phyloP scores from a whole-genome alignment of 2,329 filamentous ascomycete species.

The Colletotrichum sp. region DNA sequence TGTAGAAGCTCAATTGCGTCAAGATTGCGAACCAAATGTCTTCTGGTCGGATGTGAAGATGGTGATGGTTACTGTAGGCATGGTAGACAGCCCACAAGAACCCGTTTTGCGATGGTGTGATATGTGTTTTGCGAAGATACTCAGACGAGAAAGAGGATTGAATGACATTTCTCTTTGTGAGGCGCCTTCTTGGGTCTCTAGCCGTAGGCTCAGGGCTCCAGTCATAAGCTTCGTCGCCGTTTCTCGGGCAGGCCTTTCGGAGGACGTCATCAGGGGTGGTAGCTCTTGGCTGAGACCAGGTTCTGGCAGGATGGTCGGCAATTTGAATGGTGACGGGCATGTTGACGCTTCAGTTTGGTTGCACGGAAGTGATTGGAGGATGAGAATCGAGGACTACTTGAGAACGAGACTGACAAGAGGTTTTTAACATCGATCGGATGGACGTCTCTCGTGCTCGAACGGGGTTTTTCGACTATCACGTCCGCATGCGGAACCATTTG shows the following conservation, averaged over 20 bases:
- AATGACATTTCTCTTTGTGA: neutral
- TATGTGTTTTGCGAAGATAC: neutral
- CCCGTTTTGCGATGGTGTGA: conserved; percentile 33
- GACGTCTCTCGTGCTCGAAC: neutral
- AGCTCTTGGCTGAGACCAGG: neutral
- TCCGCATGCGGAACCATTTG: neutral
- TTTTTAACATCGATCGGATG: neutral
- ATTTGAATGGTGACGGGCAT: neutral
- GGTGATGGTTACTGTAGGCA: conserved; percentile 49
- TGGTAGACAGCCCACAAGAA: conserved; percentile 40
- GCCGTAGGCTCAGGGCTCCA: neutral
- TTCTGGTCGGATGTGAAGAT: conserved; percentile 54
- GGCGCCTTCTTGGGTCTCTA: too few species aligned
- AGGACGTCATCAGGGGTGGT: neutral
- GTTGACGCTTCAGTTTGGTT: neutral
- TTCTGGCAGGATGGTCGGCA: neutral
- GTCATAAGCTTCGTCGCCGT: neutral
- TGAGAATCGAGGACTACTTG: neutral
- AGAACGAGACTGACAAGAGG: neutral
- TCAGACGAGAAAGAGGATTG: neutral
- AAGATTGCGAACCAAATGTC: conserved; percentile 60
- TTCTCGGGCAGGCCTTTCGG: neutral
- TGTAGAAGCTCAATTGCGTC: conserved; percentile 48
- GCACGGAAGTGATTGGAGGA: rapidly evolving
- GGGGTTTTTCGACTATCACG: rapidly evolving